Percentiles rank a stretch among this genome's conserved stretches.
These are phyloP conservation scores for Kitagawia praeruptora DNA, from an alignment of 129 eudicot genomes.

Conservation along the genomic window DNA sequence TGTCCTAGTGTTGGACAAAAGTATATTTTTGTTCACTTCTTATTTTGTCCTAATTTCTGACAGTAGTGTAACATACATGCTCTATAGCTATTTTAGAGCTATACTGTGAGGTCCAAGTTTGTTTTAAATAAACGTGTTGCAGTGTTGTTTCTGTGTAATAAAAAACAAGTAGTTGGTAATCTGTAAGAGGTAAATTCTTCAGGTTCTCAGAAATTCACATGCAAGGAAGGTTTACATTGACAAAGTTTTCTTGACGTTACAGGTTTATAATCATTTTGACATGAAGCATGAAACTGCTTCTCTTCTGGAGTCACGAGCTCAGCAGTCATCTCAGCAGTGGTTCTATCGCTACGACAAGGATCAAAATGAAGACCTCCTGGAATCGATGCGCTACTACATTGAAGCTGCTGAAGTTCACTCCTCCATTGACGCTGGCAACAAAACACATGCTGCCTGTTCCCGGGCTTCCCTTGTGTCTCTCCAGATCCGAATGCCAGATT, in stretches of 20 bases:
- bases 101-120: not conserved
- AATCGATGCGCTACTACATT: constrained; percentile 81
- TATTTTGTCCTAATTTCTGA: not conserved
- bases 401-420: constrained; percentile 98
- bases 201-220: not conserved
- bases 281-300: constrained; percentile 95
- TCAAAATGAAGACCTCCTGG: constrained; percentile 89
- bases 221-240: constrained; percentile 4
- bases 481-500: constrained; percentile 94
- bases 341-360: constrained; percentile 73
- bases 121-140: not conserved
- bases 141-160: not conserved
- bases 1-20: not conserved
- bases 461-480: constrained; percentile 91
- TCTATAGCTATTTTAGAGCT: not conserved
- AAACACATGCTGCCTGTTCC: constrained; percentile 77
- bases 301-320: constrained; percentile 80
- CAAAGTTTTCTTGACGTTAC: constrained; percentile 9
- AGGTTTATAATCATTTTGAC: constrained; percentile 95
- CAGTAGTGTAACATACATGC: not conserved
- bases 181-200: not conserved
- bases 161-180: not conserved
- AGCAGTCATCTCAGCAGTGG: constrained; percentile 73
- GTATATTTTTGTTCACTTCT: not conserved
- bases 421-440: constrained; percentile 94